These are phyloP conservation scores for Lactarius trivialis DNA, from an alignment of 768 basidiomycete species.

Conservation along the genomic window DNA sequence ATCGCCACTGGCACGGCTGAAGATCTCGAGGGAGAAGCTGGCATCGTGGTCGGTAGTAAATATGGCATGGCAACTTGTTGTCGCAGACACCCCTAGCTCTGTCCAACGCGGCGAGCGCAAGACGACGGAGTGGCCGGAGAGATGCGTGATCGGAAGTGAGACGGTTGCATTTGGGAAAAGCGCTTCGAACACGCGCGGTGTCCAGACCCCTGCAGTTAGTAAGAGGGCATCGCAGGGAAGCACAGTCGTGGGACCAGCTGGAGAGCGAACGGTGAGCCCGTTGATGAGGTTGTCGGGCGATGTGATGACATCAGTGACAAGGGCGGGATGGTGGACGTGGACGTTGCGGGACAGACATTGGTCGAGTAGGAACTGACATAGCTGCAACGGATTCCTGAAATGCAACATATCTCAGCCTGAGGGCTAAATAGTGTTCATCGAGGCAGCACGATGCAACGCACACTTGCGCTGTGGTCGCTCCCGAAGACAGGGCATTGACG, in stretches of 20 bases:
- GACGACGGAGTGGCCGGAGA: conserved; percentile 29
- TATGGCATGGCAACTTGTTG: conserved; percentile 28
- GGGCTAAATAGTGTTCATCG: neutral
- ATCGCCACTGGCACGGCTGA: conserved; percentile 29
- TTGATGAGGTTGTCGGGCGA: conserved; percentile 20
- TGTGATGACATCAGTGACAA: conserved; percentile 21
- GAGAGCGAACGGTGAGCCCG: conserved; percentile 6
- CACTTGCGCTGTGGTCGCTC: conserved; percentile 29
- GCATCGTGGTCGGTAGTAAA: conserved; percentile 28
- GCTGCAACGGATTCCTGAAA: conserved; percentile 27
- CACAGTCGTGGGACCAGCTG: conserved; percentile 13
- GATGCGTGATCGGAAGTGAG: conserved; percentile 27
- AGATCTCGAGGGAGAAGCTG: conserved; percentile 31
- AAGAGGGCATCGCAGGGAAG: conserved; percentile 31
- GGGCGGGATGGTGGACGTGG: conserved; percentile 26
- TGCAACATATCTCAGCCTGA: neutral
- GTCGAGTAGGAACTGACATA: conserved; percentile 31
- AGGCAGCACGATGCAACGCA: conserved; percentile 24
- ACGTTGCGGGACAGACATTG: conserved; percentile 27
- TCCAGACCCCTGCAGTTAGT: conserved; percentile 35
- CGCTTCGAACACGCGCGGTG: conserved; percentile 29
- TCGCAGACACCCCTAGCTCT: neutral
- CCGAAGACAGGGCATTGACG: conserved; percentile 26
- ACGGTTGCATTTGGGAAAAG: conserved; percentile 29
- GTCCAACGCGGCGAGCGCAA: conserved; percentile 27